Base-by-base conservation (phyloP, 1,139 yeast species). In the Pneumocystis jirovecii region DNA sequence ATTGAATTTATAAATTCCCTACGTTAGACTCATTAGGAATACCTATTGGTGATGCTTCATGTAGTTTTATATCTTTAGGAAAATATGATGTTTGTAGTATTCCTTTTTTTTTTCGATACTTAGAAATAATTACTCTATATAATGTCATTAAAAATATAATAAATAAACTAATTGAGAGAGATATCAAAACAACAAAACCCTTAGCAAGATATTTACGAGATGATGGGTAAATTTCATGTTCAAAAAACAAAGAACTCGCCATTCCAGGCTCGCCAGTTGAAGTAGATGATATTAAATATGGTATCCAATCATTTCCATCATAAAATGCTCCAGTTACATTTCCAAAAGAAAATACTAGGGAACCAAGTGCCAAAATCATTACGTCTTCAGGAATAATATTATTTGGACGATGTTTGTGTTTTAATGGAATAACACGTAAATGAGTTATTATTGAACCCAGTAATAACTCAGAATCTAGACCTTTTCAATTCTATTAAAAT, bases 131-230 rank as follows among this genome's bases (percentile, higher is more conserved):
- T 50, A 19, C n/a, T 50, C 10, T 50, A 25, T 25, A 50, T 50
- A 50, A 50, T 50, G 57, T 50, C 57, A 50, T 50, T 12, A 88
- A 73, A 12, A 85, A 78, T 62, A 91, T 83, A 1, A 96, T 83
- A 0, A 93, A 96, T 60, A 93, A 75, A 0, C 97, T 91, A 72
- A 93, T 82, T 0, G 97, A 97, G 66, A 90, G 80, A 0, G 96
- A 86, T 56, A 93, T 84, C 42, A 96, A 86, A 7, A 90, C 96
- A 25, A 91, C 90, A 73, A 85, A 89, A 0, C 97, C 97, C 29
- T 81, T 72, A n/a, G 71, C 72, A 74, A 76, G 72, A 66, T 71
- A 69, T 31, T 68, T 61, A 31, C 21, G 64, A 63, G 63, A 64
- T 40, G 70, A 68, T 64, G 63, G 45, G 72, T 69, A 66, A 71